Percentiles rank a stretch among this genome's conserved stretches.
These are phyloP conservation scores for Aspergillus transmontanensis DNA, from an alignment of 2,329 filamentous ascomycete species.

Conservation along the genomic window DNA sequence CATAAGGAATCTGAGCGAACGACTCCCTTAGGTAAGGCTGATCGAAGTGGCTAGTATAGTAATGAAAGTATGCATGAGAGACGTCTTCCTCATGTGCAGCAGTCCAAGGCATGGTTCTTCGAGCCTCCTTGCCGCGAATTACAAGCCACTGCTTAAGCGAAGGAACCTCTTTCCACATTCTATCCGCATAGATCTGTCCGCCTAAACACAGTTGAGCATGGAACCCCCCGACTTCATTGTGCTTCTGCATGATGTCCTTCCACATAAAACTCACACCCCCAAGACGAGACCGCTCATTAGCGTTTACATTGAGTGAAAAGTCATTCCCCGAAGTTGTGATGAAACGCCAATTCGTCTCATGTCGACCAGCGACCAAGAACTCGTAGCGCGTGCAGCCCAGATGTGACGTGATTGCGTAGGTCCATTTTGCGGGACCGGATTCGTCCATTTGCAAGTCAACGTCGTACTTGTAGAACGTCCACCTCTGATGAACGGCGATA, in stretches of 20 bases:
- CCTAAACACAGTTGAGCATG: conserved; percentile 91
- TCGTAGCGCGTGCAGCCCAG: conserved; percentile 97
- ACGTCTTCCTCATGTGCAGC: conserved; percentile 95
- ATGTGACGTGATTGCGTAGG: conserved; percentile 95
- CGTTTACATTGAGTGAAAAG: conserved; percentile 83
- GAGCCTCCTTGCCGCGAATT: conserved; percentile 88
- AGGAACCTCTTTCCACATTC: conserved; percentile 94
- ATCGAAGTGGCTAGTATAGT: conserved; percentile 97
- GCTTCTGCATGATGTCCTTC: conserved; percentile 98
- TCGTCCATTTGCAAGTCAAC: conserved; percentile 90
- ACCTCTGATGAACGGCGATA: conserved; percentile 88
- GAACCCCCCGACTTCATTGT: conserved; percentile 93
- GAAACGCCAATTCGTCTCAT: conserved; percentile 93
- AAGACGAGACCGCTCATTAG: conserved; percentile 80
- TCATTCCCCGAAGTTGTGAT: conserved; percentile 96
- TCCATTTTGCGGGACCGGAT: conserved; percentile 78
- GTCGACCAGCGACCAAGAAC: conserved; percentile 86
- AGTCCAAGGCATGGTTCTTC: conserved; percentile 89
- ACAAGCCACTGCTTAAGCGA: conserved; percentile 92
- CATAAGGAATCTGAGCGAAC: conserved; percentile 94
- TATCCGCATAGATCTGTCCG: conserved; percentile 92
- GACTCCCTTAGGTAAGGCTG: conserved; percentile 92
- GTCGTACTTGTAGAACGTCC: conserved; percentile 96
- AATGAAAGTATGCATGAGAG: conserved; percentile 95
- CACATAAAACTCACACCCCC: conserved; percentile 96